Conservation (phyloP, 1,284 basidiomycete genomes). For the Irpex sp. region DNA sequence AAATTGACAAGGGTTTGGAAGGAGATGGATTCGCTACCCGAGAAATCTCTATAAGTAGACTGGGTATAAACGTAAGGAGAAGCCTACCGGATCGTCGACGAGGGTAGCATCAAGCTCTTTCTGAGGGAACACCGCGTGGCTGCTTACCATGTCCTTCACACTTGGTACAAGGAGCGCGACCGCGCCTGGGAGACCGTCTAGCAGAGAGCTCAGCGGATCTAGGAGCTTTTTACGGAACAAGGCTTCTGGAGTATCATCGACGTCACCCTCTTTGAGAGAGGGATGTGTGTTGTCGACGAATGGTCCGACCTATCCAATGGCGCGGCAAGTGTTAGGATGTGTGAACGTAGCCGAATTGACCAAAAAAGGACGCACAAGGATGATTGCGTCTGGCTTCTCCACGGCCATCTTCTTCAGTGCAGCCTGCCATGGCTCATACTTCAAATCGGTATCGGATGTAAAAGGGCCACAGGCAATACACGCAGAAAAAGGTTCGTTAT, state of each 20-base stretch:
- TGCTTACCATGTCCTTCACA: slow-evolving; percentile 75
- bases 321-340: background rate
- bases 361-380: slow-evolving; percentile 58
- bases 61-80: background rate
- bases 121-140: slow-evolving; percentile 88
- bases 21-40: slow-evolving; percentile 65
- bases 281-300: slow-evolving; percentile 83
- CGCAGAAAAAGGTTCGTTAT: slow-evolving; percentile 45
- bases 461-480: slow-evolving; percentile 79
- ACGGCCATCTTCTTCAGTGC: slow-evolving; percentile 55
- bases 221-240: slow-evolving; percentile 74
- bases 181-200: slow-evolving; percentile 63
- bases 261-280: slow-evolving; percentile 66
- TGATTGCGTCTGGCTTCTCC: slow-evolving; percentile 70
- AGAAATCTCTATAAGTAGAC: background rate
- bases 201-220: slow-evolving; percentile 53
- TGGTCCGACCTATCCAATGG: slow-evolving; percentile 73
- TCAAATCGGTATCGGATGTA: slow-evolving; percentile 74
- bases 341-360: background rate
- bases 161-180: slow-evolving; percentile 80
- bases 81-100: slow-evolving; percentile 45
- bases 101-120: slow-evolving; percentile 54
- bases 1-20: slow-evolving; percentile 89
- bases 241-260: slow-evolving; percentile 59
- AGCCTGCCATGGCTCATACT: slow-evolving; percentile 65